Base-by-base conservation (phyloP, 176 grass and related monocot genomes). In the Avena sativa region DNA sequence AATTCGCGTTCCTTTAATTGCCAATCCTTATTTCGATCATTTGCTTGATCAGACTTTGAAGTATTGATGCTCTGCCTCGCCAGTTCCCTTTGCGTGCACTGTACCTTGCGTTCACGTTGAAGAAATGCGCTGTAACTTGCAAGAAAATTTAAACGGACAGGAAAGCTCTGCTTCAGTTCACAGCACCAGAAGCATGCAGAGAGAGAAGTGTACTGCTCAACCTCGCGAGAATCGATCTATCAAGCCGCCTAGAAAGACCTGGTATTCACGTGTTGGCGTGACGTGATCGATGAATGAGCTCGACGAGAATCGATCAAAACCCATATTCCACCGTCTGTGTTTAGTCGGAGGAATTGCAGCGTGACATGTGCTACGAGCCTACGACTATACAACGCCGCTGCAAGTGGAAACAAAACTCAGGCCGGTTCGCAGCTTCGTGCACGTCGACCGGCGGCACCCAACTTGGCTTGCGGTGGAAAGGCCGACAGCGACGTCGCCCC, bases 401-500 rank as follows among this genome's bases (percentile, higher is more conserved):
- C 19, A 79, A 87, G 76, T 87, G 85, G 84, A 80, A 79, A 73
- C 84, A 48, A 72, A 28, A 72, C 65, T 69, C 23, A 23, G 80
- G 81, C 75, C 80, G 81, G 72, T 53, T 87, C 79, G 75, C 74
- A 71, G 89, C 85, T 80, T 91, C 50, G 89, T 81, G 76, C 74
- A 81, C 51, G 89, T 44, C 89, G 89, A 87, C 71, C 74, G 89
- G 79, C 81, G 89, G 81, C 89, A 86, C 74, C 85, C 80, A 84
- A 84, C 67, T 87, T 72, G 81, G 67, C 73, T 55, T 40, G 15
- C 53, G 72, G 80, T 74, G 75, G 89, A 84, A 87, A 86, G 20
- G 55, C 21, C 68, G 85, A 91, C 81, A 80, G 89, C 67, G 85
- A 87, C 85, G 89, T 9, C 74, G 73, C 40, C 44, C 79, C 30